Percentiles rank a stretch among this genome's conserved stretches.
phyloP scores from a whole-genome alignment of 352 stramenopile species.

The Thraustochytrium striatum region DNA sequence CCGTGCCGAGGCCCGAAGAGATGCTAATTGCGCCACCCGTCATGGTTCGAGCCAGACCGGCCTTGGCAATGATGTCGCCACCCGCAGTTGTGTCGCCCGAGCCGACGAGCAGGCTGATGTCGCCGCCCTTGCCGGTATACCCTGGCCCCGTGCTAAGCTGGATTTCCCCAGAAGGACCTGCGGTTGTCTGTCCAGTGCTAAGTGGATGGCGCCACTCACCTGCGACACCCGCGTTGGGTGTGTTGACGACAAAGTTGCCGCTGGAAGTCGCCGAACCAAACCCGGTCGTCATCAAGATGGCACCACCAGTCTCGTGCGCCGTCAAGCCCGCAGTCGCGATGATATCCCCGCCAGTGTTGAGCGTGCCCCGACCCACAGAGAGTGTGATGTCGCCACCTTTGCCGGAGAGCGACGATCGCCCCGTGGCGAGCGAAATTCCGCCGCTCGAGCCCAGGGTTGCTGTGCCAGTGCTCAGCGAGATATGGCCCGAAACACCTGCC shows the following conservation, averaged over 20 bases:
- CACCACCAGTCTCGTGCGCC: constrained; percentile 19
- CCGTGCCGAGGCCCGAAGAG: constrained; percentile 41
- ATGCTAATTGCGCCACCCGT: constrained; percentile 49
- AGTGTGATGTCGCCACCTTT: constrained; percentile 32
- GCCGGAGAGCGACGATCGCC: background rate
- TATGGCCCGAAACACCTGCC: background rate
- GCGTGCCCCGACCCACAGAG: constrained; percentile 12
- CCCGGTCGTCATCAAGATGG: background rate
- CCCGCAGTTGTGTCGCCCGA: background rate
- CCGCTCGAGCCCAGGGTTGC: constrained; percentile 26
- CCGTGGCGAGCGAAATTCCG: constrained; percentile 9
- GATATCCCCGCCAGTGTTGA: constrained; percentile 10
- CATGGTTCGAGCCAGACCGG: background rate
- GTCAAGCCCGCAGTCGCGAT: background rate
- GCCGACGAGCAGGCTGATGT: constrained; percentile 25
- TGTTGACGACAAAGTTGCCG: constrained; percentile 68
- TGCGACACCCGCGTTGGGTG: constrained; percentile 65
- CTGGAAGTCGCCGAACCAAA: constrained; percentile 27
- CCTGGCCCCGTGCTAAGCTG: background rate
- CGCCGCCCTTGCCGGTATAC: background rate
- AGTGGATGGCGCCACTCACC: constrained; percentile 64
- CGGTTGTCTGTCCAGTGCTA: constrained; percentile 42
- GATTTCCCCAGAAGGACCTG: background rate
- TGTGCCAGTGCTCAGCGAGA: constrained; percentile 4
- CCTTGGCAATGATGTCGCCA: background rate